Base-by-base conservation (phyloP, 106 monocot species). In the Platanthera zijinensis region DNA sequence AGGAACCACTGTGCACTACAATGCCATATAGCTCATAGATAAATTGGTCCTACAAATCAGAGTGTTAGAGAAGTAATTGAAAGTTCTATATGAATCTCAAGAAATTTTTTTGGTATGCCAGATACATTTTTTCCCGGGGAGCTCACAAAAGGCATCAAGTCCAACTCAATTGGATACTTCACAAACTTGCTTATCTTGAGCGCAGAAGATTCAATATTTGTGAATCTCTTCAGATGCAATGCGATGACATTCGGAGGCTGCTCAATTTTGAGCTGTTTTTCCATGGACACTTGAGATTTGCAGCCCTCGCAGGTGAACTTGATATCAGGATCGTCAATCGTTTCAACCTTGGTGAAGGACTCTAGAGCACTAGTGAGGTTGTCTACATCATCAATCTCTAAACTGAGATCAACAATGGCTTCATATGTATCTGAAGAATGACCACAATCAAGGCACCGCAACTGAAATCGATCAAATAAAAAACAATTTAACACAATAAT, bases 151-250 rank as follows among this genome's bases (percentile, higher is more conserved):
- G 93, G 93, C 54, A 68, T 77, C 69, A 93, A 52, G 72, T 97
- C 86, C 74, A 97, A 47, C 64, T 86, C 84, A 12, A 78, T 53
- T 5, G 93, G 93, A 71, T 83, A 97, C 28, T 86, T 66, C 7
- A 97, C 82, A 80, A 71, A 76, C 47, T 91, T 87, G 74, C 83
- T 52, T 19, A 87, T 85, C 81, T 97, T 97, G 13, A 75, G 15
- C 17, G 69, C 71, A 13, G 4, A 76, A n/a, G 10, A 0, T 0
- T 80, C 89, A 63, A 79, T 22, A 17, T 18, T 84, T 17, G 75
- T 88, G 64, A 91, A 93, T 57, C 96, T 82, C 61, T 96, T 93
- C 3, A 96, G 86, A 72, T 96, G 96, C 51, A 96, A 64, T 3
- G 76, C 67, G 22, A 91, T 45, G 72, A 96, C 93, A 46, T 69